A percentile compares a stretch with the other conserved stretches of the same genome.
Conservation (phyloP, 345 rosid genomes). For the Erodium maritimum region DNA sequence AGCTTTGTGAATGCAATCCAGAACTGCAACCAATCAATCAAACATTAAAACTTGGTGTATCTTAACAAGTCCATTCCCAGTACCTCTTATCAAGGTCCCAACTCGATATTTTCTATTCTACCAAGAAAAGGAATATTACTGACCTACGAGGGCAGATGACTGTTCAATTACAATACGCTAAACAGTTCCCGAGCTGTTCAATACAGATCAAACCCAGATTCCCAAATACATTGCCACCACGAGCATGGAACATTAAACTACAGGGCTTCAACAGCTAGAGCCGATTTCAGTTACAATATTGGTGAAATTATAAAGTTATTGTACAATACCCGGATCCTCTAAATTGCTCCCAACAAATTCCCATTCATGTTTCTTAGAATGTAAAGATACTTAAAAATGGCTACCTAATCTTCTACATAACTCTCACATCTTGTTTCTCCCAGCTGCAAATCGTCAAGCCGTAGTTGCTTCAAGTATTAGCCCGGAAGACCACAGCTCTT, state of each 20-base stretch:
- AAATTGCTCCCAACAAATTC: conserved; percentile 28
- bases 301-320: conserved; percentile 27
- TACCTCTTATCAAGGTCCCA: no score
- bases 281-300: background rate
- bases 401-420: conserved; percentile 54
- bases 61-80: no score
- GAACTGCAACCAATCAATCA: no score
- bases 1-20: no score
- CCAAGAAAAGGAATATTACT: no score
- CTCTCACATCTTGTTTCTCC: conserved; percentile 31
- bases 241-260: background rate
- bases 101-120: no score
- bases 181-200: no score
- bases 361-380: conserved; percentile 28
- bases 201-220: background rate
- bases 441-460: conserved; percentile 20
- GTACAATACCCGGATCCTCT: conserved; percentile 41
- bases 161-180: no score
- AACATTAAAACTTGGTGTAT: no score
- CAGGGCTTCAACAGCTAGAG: background rate
- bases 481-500: conserved; percentile 26
- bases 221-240: background rate
- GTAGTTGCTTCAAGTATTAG: conserved; percentile 19
- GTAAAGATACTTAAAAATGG: conserved; percentile 52
- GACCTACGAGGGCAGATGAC: no score